Evolutionary conservation across 805 yeast species (phyloP).

Genomic region (Starmerella floricola): DNA sequence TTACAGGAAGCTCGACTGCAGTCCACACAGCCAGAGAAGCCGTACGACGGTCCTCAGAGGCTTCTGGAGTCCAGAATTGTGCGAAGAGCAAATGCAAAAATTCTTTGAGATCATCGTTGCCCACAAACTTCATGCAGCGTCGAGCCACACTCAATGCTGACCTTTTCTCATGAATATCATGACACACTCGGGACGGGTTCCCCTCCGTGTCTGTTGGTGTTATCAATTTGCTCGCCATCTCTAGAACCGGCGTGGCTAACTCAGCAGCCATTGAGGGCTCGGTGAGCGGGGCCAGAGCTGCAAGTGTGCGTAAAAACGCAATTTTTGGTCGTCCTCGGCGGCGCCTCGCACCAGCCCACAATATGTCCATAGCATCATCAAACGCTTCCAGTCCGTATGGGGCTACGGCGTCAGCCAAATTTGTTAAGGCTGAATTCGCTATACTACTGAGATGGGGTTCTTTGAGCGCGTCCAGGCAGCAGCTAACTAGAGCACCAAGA

Average conservation of each 20-base stretch:
- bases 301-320: slow-evolving; percentile 68
- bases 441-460: slow-evolving; percentile 53
- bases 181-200: no score
- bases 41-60: slow-evolving; percentile 30
- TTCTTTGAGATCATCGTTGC: slow-evolving; percentile 38
- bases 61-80: slow-evolving; percentile 19
- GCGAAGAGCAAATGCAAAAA: slow-evolving; percentile 35
- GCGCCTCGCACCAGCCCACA: slow-evolving; percentile 66
- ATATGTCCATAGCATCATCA: slow-evolving; percentile 56
- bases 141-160: slow-evolving; percentile 58
- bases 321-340: slow-evolving; percentile 62
- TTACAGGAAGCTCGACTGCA: slow-evolving; percentile 54
- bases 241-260: slow-evolving; percentile 64
- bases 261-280: slow-evolving; percentile 66
- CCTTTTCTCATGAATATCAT: slow-evolving; percentile 79
- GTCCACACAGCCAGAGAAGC: slow-evolving; percentile 47
- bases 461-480: slow-evolving; percentile 36
- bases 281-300: slow-evolving; percentile 75
- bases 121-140: slow-evolving; percentile 50
- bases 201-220: slow-evolving; percentile 22
- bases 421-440: slow-evolving; percentile 59
- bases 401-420: slow-evolving; percentile 65
- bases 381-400: slow-evolving; percentile 90
- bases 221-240: slow-evolving; percentile 53
- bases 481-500: slow-evolving; percentile 49